Evolutionary conservation across 345 rosid species (phyloP).

Genomic region (Salix viminalis): DNA sequence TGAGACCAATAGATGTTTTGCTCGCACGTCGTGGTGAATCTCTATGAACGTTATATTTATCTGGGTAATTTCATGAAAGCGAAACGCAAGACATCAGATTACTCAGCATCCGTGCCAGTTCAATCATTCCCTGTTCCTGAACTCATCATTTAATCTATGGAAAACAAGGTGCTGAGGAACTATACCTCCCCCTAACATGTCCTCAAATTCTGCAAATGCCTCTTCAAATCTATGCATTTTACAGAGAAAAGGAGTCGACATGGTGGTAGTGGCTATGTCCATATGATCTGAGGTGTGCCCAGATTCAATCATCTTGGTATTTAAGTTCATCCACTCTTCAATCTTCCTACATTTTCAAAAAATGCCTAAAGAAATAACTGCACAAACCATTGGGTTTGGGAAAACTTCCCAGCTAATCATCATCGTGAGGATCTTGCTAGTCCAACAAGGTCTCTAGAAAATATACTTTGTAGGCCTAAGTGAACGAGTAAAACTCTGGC

Average conservation of each 20-base stretch:
- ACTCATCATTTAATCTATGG: too few relatives aligned
- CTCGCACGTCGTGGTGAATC: too few relatives aligned
- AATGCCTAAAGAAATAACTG: slow-evolving; percentile 72
- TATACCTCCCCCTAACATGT: slow-evolving; percentile 58
- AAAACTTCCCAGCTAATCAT: slow-evolving; percentile 57
- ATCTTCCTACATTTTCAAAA: slow-evolving; percentile 46
- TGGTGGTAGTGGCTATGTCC: slow-evolving; percentile 61
- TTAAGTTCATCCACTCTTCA: slow-evolving; percentile 73
- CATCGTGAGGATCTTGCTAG: slow-evolving; percentile 60
- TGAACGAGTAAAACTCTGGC: too few relatives aligned
- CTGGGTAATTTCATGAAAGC: too few relatives aligned
- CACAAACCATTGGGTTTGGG: slow-evolving; percentile 67
- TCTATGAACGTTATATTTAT: too few relatives aligned
- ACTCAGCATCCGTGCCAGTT: too few relatives aligned
- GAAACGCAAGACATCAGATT: too few relatives aligned
- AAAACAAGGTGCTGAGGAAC: too few relatives aligned
- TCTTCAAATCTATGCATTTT: slow-evolving; percentile 62
- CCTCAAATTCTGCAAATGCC: slow-evolving; percentile 66
- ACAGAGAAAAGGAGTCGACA: slow-evolving; percentile 65
- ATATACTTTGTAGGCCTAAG: rapidly evolving
- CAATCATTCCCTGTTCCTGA: too few relatives aligned
- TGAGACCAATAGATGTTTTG: too few relatives aligned
- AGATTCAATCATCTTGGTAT: slow-evolving; percentile 67
- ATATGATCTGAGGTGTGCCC: slow-evolving; percentile 65
- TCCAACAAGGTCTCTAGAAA: too few relatives aligned